Evolutionary conservation across 345 rosid species (phyloP).

Genomic region (Euphorbia peplus): DNA sequence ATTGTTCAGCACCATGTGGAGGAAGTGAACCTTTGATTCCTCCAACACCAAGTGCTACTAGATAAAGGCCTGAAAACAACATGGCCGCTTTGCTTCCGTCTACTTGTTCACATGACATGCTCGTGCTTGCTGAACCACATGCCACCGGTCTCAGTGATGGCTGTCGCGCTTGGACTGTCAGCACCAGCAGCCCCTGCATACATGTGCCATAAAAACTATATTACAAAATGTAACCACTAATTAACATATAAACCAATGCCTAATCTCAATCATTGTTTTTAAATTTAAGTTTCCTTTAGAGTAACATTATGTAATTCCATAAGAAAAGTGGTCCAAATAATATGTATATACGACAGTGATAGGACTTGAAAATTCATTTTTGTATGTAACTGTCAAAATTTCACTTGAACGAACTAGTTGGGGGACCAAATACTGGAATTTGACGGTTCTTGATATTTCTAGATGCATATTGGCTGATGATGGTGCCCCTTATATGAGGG

Average conservation of each 20-base stretch:
- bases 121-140: conserved; percentile 26
- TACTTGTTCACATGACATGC: conserved; percentile 34
- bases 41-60: conserved; percentile 87
- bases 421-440: conserved; percentile 21
- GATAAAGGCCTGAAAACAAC: conserved; percentile 70
- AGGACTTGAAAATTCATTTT: background rate
- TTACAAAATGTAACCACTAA: no score
- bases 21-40: conserved; percentile 94
- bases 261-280: no score
- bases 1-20: conserved; percentile 93
- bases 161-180: conserved; percentile 51
- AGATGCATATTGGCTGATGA: conserved; percentile 9
- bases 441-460: conserved; percentile 5
- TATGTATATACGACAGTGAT: background rate
- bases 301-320: background rate
- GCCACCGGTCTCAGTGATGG: conserved; percentile 49
- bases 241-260: no score
- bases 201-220: background rate
- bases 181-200: conserved; percentile 51
- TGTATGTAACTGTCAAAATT: background rate
- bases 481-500: conserved; percentile 11
- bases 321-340: conserved; percentile 14
- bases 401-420: conserved; percentile 6
- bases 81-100: conserved; percentile 37
- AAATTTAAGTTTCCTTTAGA: no score